phyloP scores from a whole-genome alignment of 805 yeast species.

The Ogataea pignaliae region DNA sequence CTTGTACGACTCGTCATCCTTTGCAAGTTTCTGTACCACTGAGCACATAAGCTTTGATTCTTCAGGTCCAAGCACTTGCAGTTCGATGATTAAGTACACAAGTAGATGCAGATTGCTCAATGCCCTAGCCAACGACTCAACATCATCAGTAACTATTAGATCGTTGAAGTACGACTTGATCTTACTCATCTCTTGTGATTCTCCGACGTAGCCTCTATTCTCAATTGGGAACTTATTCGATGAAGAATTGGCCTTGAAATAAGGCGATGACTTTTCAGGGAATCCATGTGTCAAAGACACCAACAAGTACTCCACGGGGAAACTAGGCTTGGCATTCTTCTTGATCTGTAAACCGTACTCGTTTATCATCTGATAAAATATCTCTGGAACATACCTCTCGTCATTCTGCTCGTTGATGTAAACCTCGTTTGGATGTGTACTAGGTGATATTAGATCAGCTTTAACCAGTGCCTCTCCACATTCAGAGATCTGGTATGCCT shows the following conservation, averaged over 20 bases:
- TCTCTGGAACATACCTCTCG: conserved; percentile 88
- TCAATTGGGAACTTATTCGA: conserved; percentile 61
- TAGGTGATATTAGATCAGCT: conserved; percentile 82
- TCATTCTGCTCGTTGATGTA: conserved; percentile 71
- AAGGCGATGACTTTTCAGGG: conserved; percentile 57
- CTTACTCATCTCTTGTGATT: conserved; percentile 59
- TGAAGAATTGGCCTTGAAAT: conserved; percentile 37
- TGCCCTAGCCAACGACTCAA: conserved; percentile 5
- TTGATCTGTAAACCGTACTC: conserved; percentile 90
- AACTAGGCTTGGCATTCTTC: conserved; percentile 82
- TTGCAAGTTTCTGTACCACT: conserved; percentile 40
- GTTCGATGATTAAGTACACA: conserved; percentile 43
- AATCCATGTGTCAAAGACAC: conserved; percentile 92
- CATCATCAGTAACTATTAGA: conserved; percentile 19
- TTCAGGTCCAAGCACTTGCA: conserved; percentile 51
- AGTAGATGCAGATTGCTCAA: conserved; percentile 77
- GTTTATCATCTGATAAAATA: conserved; percentile 76
- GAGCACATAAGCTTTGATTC: conserved; percentile 50
- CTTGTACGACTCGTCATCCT: conserved; percentile 34
- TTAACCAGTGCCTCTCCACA: conserved; percentile 82
- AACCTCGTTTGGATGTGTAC: conserved; percentile 86
- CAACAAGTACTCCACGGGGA: conserved; percentile 85
- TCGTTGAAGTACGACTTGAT: conserved; percentile 45
- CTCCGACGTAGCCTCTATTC: conserved; percentile 72
- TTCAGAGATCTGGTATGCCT: conserved; percentile 84